These are phyloP conservation scores for Ensete ventricosum DNA, from an alignment of 176 grass and related monocot species.

Conservation along the genomic window DNA sequence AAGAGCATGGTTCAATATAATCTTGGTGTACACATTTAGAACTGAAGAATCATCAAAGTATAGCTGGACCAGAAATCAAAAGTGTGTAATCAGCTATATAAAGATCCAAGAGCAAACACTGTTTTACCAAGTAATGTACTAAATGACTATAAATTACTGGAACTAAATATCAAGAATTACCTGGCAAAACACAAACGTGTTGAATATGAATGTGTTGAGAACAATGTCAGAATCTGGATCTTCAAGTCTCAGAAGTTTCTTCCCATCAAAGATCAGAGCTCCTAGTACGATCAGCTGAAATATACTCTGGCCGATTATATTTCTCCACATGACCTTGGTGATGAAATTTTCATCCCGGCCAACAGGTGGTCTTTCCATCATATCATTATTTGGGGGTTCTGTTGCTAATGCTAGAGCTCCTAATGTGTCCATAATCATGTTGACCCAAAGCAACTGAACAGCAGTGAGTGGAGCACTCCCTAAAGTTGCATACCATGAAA, in stretches of 20 bases:
- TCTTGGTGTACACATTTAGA: too few species aligned
- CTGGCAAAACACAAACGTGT: conserved; percentile 89
- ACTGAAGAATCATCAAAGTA: neutral
- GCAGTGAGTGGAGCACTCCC: conserved; percentile 78
- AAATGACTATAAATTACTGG: too few species aligned
- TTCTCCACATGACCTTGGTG: conserved; percentile 91
- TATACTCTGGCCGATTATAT: conserved; percentile 73
- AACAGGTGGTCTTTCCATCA: conserved; percentile 69
- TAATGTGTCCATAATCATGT: conserved; percentile 95
- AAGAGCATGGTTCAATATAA: too few species aligned
- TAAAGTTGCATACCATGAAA: conserved; percentile 20
- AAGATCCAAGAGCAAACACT: neutral
- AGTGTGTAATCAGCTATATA: neutral
- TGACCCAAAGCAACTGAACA: conserved; percentile 89
- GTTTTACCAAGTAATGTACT: too few species aligned
- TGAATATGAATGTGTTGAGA: conserved; percentile 87
- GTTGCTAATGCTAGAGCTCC: conserved; percentile 84
- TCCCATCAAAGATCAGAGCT: conserved; percentile 48
- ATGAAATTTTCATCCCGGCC: conserved; percentile 62
- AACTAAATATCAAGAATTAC: conserved; percentile 19
- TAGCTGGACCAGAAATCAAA: neutral
- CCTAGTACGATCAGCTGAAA: conserved; percentile 80
- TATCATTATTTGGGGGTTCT: conserved; percentile 50
- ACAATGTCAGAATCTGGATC: conserved; percentile 15
- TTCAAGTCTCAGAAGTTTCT: conserved; percentile 35